Evolutionary conservation across 495 filamentous ascomycete species (phyloP).

Genomic region (Aspergillus sclerotiicarbonarius): DNA sequence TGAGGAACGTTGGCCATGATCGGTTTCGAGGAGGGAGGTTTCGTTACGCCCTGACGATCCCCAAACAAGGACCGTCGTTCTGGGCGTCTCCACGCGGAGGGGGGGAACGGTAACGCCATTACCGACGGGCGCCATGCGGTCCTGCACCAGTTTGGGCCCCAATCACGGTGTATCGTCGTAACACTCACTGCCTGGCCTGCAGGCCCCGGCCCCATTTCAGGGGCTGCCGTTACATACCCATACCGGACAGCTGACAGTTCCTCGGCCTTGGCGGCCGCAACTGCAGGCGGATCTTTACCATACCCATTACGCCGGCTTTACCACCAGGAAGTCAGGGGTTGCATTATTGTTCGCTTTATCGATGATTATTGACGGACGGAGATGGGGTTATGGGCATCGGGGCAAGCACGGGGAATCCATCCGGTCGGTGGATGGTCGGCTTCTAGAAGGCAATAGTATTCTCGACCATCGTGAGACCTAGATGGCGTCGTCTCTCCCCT

Average conservation of each 20-base stretch:
- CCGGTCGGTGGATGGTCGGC: neutral
- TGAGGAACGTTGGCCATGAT: neutral
- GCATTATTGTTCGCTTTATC: slow-evolving; percentile 7
- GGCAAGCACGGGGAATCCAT: neutral
- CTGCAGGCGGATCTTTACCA: neutral
- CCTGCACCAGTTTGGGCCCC: neutral
- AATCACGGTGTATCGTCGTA: neutral
- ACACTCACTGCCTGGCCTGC: neutral
- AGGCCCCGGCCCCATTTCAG: slow-evolving; percentile 3
- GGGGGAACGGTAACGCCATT: slow-evolving; percentile 5
- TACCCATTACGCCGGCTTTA: neutral
- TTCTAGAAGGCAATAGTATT: slow-evolving; percentile 1
- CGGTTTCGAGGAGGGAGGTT: neutral
- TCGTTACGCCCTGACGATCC: slow-evolving; percentile 23
- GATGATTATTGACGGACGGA: neutral
- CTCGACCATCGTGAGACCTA: slow-evolving; percentile 1
- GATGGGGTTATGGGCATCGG: neutral
- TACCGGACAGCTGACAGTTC: neutral
- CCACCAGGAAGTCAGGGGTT: neutral
- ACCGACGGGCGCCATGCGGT: neutral
- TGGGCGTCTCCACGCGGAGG: slow-evolving; percentile 12
- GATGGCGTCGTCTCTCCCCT: neutral
- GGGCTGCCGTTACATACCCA: slow-evolving; percentile 1
- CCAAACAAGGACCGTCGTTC: slow-evolving; percentile 16
- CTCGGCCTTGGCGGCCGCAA: neutral